These are phyloP conservation scores for Gossypium anomalum DNA, from an alignment of 345 rosid genomes.

Conservation along the genomic window DNA sequence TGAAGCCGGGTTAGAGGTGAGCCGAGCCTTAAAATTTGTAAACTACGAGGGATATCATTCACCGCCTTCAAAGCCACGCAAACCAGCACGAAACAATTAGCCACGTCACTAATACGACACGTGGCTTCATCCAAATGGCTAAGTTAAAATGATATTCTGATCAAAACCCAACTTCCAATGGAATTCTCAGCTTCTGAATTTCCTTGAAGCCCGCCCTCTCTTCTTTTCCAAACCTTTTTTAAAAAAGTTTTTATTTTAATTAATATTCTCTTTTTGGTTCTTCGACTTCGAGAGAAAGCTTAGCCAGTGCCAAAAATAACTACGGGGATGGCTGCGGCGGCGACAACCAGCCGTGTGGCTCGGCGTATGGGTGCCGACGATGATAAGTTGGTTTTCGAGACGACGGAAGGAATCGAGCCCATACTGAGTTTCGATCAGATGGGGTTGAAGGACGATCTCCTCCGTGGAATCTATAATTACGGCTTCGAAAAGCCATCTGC, in stretches of 20 bases:
- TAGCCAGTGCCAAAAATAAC: neutral
- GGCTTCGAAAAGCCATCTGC: slow-evolving; percentile 97
- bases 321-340: slow-evolving; percentile 12
- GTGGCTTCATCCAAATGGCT: too few relatives aligned
- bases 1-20: too few relatives aligned
- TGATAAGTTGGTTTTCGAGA: slow-evolving; percentile 71
- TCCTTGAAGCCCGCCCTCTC: neutral
- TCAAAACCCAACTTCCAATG: too few relatives aligned
- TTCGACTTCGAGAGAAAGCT: neutral
- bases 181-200: neutral
- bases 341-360: slow-evolving; percentile 30
- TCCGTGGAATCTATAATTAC: slow-evolving; percentile 79
- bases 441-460: slow-evolving; percentile 73
- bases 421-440: slow-evolving; percentile 71
- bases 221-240: neutral
- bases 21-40: too few relatives aligned
- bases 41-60: too few relatives aligned
- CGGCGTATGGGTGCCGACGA: slow-evolving; percentile 49
- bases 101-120: too few relatives aligned
- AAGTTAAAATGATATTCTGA: too few relatives aligned
- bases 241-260: neutral
- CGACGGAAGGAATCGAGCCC: slow-evolving; percentile 84
- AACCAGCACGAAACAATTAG: too few relatives aligned
- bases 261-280: neutral
- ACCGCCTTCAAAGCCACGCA: too few relatives aligned